These are phyloP conservation scores for Chlorella vulgaris DNA, from an alignment of 139 green algal genomes.

Conservation along the genomic window DNA sequence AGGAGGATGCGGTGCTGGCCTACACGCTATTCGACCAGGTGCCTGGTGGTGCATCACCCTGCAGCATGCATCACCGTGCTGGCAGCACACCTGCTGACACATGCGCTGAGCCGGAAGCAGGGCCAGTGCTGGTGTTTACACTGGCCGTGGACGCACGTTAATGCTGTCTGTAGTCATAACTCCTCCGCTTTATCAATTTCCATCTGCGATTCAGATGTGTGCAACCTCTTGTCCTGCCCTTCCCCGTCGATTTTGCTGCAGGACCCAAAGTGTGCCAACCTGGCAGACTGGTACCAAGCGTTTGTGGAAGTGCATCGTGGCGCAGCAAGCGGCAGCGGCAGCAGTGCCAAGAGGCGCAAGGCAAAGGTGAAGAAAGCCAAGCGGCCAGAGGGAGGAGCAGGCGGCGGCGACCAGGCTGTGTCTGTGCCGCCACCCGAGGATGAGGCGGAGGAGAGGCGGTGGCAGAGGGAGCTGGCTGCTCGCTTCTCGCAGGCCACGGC, in stretches of 20 bases:
- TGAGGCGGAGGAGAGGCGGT: background rate
- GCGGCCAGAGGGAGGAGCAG: background rate
- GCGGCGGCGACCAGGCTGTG: background rate
- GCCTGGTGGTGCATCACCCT: background rate
- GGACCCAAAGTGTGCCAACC: constrained; percentile 42
- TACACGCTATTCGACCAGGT: constrained; percentile 54
- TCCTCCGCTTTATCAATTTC: too few species aligned
- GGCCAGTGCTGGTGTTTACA: too few species aligned
- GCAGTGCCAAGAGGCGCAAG: background rate
- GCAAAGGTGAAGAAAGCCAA: background rate
- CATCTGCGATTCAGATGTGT: too few species aligned
- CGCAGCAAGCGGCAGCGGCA: background rate
- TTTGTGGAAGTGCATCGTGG: constrained; percentile 29
- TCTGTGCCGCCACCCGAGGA: background rate
- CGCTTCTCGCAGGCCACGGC: constrained; percentile 51
- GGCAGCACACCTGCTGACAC: too few species aligned
- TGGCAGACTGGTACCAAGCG: constrained; percentile 58
- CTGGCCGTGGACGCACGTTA: too few species aligned
- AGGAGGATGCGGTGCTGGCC: constrained; percentile 51
- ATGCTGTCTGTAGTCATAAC: too few species aligned
- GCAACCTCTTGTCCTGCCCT: too few species aligned
- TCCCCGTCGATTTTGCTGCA: too few species aligned
- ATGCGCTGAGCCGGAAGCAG: too few species aligned
- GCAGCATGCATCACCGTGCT: background rate
- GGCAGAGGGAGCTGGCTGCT: constrained; percentile 34